Evolutionary conservation across 352 stramenopile species (phyloP), one percentile per base, ranked within the genome.

Genomic region (Phytophthora melonis): DNA sequence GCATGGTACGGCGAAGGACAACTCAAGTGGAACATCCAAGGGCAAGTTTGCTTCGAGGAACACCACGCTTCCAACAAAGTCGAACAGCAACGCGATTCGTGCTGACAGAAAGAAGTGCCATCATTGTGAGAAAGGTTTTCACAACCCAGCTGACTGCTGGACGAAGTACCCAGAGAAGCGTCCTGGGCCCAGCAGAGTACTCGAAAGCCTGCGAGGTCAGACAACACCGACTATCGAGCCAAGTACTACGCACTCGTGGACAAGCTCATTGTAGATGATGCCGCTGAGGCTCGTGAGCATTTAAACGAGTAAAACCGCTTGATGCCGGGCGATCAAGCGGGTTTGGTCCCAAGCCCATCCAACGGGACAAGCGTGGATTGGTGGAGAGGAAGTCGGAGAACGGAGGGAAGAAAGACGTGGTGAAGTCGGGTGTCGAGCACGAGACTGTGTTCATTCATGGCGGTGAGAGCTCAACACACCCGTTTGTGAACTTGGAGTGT

Each of bases 201-300:
- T 45, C 36, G 36, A 16, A 45, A 11, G 5, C 10, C 36, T 45
- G 36, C 36, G 10, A 45, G 18, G 13, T 9, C 36, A 45, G 36
- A 45, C 36, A 45, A 11, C 36, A 45, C 36, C 36, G 10, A 45
- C 27, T 62, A 62, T 36, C 61, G 54, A 23, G 34, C 62, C 0
- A 68, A 68, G 23, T 62, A 68, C 36, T 68, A 36, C 25, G 52
- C 52, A 3, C n/a, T 68, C 1, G 16, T 69, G n/a, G 63, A 57
- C 21, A 56, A 56, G 16, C 9, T 65, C 23, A 27, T 65, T 5
- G 27, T 65, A 0, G 58, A 65, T 21, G 58, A 45, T 45, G 13
- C 36, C 13, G 13, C 56, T 9, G 25, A 13, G 3, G 18, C 13
- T 3, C 1, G 19, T 11, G 23, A 45, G 13, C 25, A 27, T 56